These are phyloP conservation scores for Fusarium hainanense DNA, from an alignment of 2,329 filamentous ascomycete genomes.

Conservation along the genomic window DNA sequence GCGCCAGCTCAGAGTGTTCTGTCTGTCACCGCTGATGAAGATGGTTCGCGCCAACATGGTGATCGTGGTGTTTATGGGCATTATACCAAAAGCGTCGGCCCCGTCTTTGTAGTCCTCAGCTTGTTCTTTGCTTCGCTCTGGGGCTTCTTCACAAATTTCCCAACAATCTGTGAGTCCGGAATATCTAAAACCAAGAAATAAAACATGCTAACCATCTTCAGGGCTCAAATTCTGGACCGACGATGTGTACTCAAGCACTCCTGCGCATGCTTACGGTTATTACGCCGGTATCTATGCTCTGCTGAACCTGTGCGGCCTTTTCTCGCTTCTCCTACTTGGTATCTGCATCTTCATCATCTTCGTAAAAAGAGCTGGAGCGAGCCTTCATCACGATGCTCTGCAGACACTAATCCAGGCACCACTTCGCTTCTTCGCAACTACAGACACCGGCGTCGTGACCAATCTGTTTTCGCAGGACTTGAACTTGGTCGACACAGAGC, in stretches of 20 bases:
- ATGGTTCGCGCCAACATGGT: conserved; percentile 45
- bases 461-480: conserved; percentile 61
- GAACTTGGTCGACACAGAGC: conserved; percentile 54
- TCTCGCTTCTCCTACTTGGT: conserved; percentile 36
- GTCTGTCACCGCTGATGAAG: conserved; percentile 11
- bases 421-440: conserved; percentile 55
- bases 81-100: conserved; percentile 47
- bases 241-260: conserved; percentile 36
- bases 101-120: conserved; percentile 33
- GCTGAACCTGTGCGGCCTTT: conserved; percentile 25
- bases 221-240: conserved; percentile 56
- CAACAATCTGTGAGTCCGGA: not conserved
- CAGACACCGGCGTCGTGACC: conserved; percentile 55
- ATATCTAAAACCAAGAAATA: not conserved
- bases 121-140: conserved; percentile 48
- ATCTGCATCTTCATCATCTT: conserved; percentile 38
- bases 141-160: conserved; percentile 45
- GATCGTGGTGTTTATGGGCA: conserved; percentile 51
- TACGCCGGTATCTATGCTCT: conserved; percentile 50
- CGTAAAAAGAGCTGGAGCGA: conserved; percentile 46
- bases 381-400: conserved; percentile 50
- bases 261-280: conserved; percentile 29
- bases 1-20: not conserved
- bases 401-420: conserved; percentile 52
- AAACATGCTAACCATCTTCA: not conserved